Conservation (phyloP, 2,329 filamentous ascomycete genomes). For the Stagonosporopsis cucurbitacearum region DNA sequence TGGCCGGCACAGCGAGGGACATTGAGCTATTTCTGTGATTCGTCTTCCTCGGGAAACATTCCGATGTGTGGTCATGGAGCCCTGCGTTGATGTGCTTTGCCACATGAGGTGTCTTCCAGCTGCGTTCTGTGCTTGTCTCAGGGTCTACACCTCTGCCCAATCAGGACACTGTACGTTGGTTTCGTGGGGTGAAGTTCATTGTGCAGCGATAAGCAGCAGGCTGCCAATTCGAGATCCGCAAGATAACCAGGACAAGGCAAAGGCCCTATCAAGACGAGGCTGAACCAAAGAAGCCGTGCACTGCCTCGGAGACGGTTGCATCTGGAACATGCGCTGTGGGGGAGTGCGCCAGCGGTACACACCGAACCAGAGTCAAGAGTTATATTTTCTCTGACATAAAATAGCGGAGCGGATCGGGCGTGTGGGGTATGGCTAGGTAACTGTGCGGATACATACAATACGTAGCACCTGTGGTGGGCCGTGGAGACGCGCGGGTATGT, state of each 20-base stretch:
- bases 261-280: constrained; percentile 13
- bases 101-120: constrained; percentile 8
- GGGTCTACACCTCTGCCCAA: constrained; percentile 23
- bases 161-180: constrained; percentile 13
- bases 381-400: constrained; percentile 29
- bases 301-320: constrained; percentile 11
- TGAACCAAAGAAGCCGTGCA: constrained; percentile 8
- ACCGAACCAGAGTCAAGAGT: not conserved
- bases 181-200: constrained; percentile 33
- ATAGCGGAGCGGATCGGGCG: constrained; percentile 18
- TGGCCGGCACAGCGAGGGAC: constrained; percentile 20
- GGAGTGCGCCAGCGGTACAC: constrained; percentile 1
- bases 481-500: constrained; percentile 24
- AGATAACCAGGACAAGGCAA: constrained; percentile 16
- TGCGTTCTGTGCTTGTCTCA: constrained; percentile 20
- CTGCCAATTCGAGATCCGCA: constrained; percentile 8
- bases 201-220: constrained; percentile 31
- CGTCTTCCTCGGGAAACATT: constrained; percentile 15
- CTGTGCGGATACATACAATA: constrained; percentile 17
- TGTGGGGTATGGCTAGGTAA: constrained; percentile 29
- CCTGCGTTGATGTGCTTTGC: constrained; percentile 17
- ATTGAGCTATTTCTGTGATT: constrained; percentile 18
- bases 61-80: constrained; percentile 16
- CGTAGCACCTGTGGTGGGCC: constrained; percentile 16
- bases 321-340: constrained; percentile 7